Base-by-base conservation (phyloP, 495 filamentous ascomycete genomes). In the Glonium stellatum region DNA sequence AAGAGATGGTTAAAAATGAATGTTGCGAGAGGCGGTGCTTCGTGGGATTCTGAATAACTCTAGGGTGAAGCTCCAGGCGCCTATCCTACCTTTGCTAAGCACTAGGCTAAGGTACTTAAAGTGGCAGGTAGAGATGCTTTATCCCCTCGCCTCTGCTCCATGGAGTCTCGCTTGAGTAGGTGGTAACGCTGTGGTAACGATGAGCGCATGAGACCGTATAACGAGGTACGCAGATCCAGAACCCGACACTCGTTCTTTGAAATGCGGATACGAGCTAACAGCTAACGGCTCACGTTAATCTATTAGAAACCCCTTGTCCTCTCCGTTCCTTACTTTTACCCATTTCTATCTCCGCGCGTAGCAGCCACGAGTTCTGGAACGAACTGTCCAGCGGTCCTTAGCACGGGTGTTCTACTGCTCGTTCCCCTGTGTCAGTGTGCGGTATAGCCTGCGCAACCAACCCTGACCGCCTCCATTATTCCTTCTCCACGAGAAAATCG, bases 281-380 rank as follows among this genome's bases (percentile, higher is more conserved):
- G n/a, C n/a, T 21, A 41, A 22, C 15, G 11, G 39, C 57, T 62
- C 48, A 62, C 36, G 10, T 25, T 1, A 23, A 41, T 11, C 12
- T 19, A 15, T 1, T 25, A 64, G 61, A 63, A 64, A 60, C 54
- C 65, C 34, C 61, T 67, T 44, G 48, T 61, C 42, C 58, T 64
- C 61, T 61, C 61, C 37, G 46, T 54, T 67, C 61, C 61, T 64
- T 23, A 47, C 65, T 54, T 64, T 64, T 60, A 67, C 58, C 21
- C 57, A 64, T 58, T 37, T 54, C 27, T 57, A 64, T 54, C 61
- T 64, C 47, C 35, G 36, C 15, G 41, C 61, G 6, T 27, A 22
- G 12, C 37, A 13, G 47, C n/a, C 58, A 37, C 39, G 54, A 61
- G 19, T 58, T 34, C 27, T 63, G 61, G 60, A 57, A 67, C 41